Conservation (phyloP, 1,284 basidiomycete species). For the Ustilago xerochloae region DNA sequence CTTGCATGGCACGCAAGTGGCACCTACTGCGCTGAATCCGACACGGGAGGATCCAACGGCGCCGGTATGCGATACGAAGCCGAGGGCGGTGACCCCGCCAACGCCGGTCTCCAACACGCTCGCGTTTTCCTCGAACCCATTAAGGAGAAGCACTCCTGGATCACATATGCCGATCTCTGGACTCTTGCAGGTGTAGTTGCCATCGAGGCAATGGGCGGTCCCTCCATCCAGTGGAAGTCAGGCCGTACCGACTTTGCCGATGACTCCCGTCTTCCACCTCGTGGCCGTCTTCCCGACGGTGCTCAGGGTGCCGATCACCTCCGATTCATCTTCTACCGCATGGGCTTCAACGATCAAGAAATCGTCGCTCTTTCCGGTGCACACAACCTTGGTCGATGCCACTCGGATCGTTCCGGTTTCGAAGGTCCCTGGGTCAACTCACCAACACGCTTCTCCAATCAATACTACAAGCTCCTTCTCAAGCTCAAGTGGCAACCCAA, state of each 20-base stretch:
- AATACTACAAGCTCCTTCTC: conserved; percentile 69
- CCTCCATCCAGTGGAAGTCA: conserved; percentile 69
- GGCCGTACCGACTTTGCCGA: conserved; percentile 71
- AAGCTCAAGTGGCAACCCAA: conserved; percentile 70
- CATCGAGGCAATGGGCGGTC: conserved; percentile 72
- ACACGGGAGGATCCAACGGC: conserved; percentile 72
- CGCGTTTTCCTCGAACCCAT: conserved; percentile 72
- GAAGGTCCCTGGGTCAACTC: conserved; percentile 66
- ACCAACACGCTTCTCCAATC: conserved; percentile 64
- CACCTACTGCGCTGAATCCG: conserved; percentile 66
- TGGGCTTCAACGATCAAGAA: conserved; percentile 73
- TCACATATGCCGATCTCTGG: conserved; percentile 71
- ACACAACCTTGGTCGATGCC: conserved; percentile 71
- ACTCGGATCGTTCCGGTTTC: conserved; percentile 63
- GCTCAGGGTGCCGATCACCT: conserved; percentile 71
- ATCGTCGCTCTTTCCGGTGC: conserved; percentile 74
- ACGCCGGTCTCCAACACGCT: conserved; percentile 71
- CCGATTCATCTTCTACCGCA: conserved; percentile 71
- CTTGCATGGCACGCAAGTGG: conserved; percentile 66
- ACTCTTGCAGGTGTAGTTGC: conserved; percentile 71
- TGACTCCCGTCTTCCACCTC: conserved; percentile 67
- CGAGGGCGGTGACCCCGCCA: conserved; percentile 68
- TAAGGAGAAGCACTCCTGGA: conserved; percentile 72
- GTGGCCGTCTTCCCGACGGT: conserved; percentile 71
- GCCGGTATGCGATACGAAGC: conserved; percentile 69